Conservation (phyloP, 768 basidiomycete species). For the Mycena metata region DNA sequence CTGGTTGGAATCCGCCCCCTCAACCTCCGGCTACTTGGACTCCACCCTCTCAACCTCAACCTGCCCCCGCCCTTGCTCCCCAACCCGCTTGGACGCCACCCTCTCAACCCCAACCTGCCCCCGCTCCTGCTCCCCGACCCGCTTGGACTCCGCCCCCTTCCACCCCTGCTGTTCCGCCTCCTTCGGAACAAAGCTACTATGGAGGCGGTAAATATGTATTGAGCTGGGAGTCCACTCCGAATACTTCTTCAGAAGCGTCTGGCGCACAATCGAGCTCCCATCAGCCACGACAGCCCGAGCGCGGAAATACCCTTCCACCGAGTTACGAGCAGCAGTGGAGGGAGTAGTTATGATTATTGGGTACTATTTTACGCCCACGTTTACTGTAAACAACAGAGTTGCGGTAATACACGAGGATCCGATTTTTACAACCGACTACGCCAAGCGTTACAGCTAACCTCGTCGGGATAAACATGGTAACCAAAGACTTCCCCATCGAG, state of each 20-base stretch:
- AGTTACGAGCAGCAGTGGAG: slow-evolving; percentile 5
- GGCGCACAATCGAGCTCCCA: too few species aligned
- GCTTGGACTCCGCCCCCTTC: too few species aligned
- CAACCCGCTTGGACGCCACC: too few species aligned
- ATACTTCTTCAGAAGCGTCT: background rate
- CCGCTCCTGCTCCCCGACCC: background rate
- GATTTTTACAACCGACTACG: too few species aligned
- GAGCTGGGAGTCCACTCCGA: background rate
- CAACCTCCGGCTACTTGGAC: background rate
- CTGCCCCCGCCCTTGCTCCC: background rate
- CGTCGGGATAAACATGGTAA: too few species aligned
- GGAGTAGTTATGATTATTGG: too few species aligned
- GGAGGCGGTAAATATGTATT: slow-evolving; percentile 2
- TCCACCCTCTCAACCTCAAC: background rate
- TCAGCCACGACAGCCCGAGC: too few species aligned
- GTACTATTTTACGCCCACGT: too few species aligned
- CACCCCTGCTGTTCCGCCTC: too few species aligned
- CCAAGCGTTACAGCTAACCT: too few species aligned
- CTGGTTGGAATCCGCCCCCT: background rate
- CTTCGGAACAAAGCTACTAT: background rate
- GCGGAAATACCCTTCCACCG: background rate
- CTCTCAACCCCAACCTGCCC: background rate
- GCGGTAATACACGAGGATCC: too few species aligned
- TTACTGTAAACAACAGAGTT: background rate
- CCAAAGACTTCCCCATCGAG: too few species aligned